Evolutionary conservation across 139 green algal species (phyloP).

Genomic region (Raphidocelis subcapitata): DNA sequence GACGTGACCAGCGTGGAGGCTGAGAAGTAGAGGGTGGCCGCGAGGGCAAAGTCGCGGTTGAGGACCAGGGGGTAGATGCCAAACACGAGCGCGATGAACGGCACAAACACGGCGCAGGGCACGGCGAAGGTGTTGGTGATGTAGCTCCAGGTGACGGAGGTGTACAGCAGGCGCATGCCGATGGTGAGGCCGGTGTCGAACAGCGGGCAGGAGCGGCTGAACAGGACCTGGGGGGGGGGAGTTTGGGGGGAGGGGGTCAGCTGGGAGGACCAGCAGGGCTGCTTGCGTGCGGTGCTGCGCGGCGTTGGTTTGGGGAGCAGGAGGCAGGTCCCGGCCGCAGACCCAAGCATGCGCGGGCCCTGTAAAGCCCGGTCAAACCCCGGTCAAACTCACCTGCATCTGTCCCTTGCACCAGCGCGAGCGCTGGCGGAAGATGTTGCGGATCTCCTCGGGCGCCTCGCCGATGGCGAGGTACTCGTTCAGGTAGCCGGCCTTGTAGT

Average conservation of each 20-base stretch:
- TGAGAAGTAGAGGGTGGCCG: constrained; percentile 37
- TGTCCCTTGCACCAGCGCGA: constrained; percentile 85
- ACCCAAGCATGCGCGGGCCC: background rate
- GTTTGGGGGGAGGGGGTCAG: background rate
- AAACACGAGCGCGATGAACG: constrained; percentile 55
- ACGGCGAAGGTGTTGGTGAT: constrained; percentile 38
- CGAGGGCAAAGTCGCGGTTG: constrained; percentile 35
- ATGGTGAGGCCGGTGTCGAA: constrained; percentile 40
- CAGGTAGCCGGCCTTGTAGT: constrained; percentile 35
- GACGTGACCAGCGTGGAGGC: constrained; percentile 20
- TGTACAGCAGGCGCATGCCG: constrained; percentile 49
- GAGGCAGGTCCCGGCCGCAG: no score
- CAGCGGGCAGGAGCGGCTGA: constrained; percentile 37
- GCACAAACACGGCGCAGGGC: constrained; percentile 55
- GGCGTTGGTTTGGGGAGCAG: background rate
- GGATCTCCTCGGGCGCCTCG: constrained; percentile 79
- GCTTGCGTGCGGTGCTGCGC: background rate
- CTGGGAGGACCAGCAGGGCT: background rate
- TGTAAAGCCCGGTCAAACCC: no score
- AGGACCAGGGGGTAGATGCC: constrained; percentile 40
- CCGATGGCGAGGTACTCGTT: constrained; percentile 51
- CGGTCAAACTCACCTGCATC: constrained; percentile 46
- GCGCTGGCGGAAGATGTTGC: constrained; percentile 84
- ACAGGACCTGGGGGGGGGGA: constrained; percentile 34
- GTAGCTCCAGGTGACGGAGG: constrained; percentile 46